Evolutionary conservation across 1,139 yeast genomes (phyloP).

Genomic region (Nematodospora anomalae): DNA sequence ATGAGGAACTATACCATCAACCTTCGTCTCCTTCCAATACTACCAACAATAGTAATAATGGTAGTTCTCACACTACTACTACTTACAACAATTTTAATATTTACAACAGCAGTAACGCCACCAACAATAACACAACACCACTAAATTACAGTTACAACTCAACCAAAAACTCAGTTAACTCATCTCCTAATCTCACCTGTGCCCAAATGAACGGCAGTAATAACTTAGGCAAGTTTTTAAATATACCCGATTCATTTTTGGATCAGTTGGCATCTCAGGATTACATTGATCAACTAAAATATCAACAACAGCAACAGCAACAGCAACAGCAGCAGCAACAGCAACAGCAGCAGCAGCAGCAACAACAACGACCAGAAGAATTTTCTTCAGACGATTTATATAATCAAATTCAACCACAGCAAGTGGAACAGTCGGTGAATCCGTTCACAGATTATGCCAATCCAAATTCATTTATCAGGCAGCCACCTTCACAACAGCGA

Average conservation of each 20-base stretch:
- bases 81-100: slow-evolving; percentile 8
- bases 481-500: slow-evolving; percentile 13
- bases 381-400: slow-evolving; percentile 4
- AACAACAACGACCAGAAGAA: slow-evolving; percentile 4
- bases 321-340: slow-evolving; percentile 7
- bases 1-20: slow-evolving; percentile 62
- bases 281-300: slow-evolving; percentile 11
- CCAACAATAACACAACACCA: slow-evolving; percentile 11
- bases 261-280: slow-evolving; percentile 24
- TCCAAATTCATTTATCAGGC: slow-evolving; percentile 35
- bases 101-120: slow-evolving; percentile 5
- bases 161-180: slow-evolving; percentile 15
- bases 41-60: slow-evolving; percentile 11
- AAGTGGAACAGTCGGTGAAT: slow-evolving; percentile 15
- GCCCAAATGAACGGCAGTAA: slow-evolving; percentile 11
- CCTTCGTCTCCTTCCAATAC: slow-evolving; percentile 27
- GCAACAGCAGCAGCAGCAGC: slow-evolving; percentile 15
- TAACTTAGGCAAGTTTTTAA: slow-evolving; percentile 28
- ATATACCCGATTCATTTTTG: slow-evolving; percentile 32
- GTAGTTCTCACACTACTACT: slow-evolving; percentile 5
- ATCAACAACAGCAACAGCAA: slow-evolving; percentile 15
- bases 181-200: slow-evolving; percentile 21
- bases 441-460: slow-evolving; percentile 42
- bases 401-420: slow-evolving; percentile 8
- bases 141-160: slow-evolving; percentile 10